phyloP scores from a whole-genome alignment of 2,329 filamentous ascomycete genomes.

The Ophiostoma piceae region DNA sequence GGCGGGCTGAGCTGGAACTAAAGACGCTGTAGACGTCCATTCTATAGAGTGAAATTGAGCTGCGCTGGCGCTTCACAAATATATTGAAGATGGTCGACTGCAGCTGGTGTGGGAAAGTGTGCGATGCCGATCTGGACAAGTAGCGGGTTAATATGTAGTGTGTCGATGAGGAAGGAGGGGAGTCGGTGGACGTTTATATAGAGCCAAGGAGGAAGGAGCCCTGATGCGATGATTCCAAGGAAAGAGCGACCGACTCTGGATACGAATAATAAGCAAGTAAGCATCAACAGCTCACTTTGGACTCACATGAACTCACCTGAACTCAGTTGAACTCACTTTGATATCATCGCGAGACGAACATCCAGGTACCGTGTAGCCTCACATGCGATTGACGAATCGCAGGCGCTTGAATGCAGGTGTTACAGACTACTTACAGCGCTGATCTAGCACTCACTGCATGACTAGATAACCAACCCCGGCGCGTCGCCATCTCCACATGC shows the following conservation, averaged over 20 bases:
- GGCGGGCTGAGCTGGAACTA: conserved; percentile 41
- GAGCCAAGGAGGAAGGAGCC: background rate
- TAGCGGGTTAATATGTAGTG: background rate
- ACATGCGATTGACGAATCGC: background rate
- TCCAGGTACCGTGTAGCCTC: background rate
- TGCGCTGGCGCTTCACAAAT: background rate
- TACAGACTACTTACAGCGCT: background rate
- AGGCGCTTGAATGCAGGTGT: background rate
- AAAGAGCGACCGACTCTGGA: background rate
- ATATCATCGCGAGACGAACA: background rate
- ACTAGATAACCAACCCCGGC: too few species aligned
- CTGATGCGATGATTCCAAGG: background rate
- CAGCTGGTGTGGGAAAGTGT: background rate
- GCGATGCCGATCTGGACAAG: background rate
- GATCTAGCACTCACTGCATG: background rate
- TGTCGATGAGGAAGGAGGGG: background rate
- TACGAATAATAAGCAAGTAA: background rate
- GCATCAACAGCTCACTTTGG: background rate
- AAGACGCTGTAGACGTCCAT: conserved; percentile 53
- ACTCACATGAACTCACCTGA: background rate
- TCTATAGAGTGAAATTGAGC: background rate
- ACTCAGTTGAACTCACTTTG: background rate
- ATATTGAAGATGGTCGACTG: background rate
- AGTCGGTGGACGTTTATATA: background rate
- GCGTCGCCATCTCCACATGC: background rate